Conservation (phyloP, 257 asterid species). For the Penstemon eatonii region DNA sequence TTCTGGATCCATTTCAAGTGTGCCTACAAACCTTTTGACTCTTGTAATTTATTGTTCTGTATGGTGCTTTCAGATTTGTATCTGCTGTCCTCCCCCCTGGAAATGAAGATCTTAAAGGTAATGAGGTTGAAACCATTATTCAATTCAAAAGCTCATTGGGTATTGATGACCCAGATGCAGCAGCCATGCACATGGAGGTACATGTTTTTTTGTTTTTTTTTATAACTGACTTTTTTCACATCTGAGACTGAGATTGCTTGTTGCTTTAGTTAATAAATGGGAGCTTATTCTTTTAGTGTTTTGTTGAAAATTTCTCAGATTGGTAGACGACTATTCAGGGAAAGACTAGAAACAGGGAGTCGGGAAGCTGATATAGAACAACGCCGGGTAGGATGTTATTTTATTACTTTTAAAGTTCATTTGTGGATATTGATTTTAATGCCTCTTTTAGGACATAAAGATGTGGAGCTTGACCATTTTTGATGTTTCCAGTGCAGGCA, state of each 20-base stretch:
- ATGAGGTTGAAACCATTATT: conserved; percentile 79
- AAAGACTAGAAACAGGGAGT: conserved; percentile 95
- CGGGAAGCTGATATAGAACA: conserved; percentile 78
- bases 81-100: conserved; percentile 82
- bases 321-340: conserved; percentile 89
- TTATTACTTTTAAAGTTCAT: conserved; percentile 14
- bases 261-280: conserved; percentile 14
- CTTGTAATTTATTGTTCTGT: not conserved
- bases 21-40: not conserved
- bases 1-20: not conserved
- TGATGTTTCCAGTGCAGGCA: conserved; percentile 83
- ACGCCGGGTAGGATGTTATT: conserved; percentile 61
- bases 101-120: conserved; percentile 80
- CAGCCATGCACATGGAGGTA: conserved; percentile 98
- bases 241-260: not conserved
- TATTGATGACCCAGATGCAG: conserved; percentile 99
- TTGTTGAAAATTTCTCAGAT: conserved; percentile 57
- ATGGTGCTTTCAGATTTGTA: conserved; percentile 52
- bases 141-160: conserved; percentile 83
- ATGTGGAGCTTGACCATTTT: conserved; percentile 57
- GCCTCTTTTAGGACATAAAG: conserved; percentile 22
- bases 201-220: not conserved
- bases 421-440: conserved; percentile 20
- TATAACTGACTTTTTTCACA: not conserved
- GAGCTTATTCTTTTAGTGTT: conserved; percentile 25